These are phyloP conservation scores for Rutstroemia sydowiana DNA, from an alignment of 2,329 filamentous ascomycete species.

Conservation along the genomic window DNA sequence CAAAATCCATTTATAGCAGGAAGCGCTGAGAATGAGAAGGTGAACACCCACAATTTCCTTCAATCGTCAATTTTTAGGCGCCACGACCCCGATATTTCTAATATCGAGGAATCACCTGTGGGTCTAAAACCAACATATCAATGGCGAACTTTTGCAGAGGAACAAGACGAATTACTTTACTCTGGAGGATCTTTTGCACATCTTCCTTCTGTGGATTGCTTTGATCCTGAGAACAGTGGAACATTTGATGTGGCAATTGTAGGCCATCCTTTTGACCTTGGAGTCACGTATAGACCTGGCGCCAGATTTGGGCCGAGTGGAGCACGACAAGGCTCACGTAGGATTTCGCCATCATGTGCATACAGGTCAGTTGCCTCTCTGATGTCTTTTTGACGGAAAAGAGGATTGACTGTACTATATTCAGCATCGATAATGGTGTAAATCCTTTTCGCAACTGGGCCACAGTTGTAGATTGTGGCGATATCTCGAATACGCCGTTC, in stretches of 20 bases:
- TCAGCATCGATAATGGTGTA: constrained; percentile 24
- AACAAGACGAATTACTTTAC: background rate
- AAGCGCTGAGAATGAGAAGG: background rate
- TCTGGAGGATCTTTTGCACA: constrained; percentile 24
- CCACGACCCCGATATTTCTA: background rate
- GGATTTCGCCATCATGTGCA: constrained; percentile 19
- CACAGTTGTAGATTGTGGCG: constrained; percentile 25
- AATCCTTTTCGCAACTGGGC: constrained; percentile 28
- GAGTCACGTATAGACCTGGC: constrained; percentile 26
- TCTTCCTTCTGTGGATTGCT: constrained; percentile 24
- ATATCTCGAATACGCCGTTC: constrained; percentile 27
- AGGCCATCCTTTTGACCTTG: constrained; percentile 28
- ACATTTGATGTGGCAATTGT: constrained; percentile 29
- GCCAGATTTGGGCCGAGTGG: constrained; percentile 28
- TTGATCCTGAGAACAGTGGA: constrained; percentile 15
- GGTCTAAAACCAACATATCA: constrained; percentile 20
- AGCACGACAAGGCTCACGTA: constrained; percentile 23
- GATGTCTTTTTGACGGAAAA: background rate
- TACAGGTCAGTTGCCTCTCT: constrained; percentile 21
- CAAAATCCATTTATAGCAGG: background rate
- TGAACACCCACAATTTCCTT: constrained; percentile 12
- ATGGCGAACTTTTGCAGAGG: constrained; percentile 10
- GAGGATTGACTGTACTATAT: constrained; percentile 12
- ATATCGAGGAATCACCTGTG: constrained; percentile 10
- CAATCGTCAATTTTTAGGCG: constrained; percentile 14